Evolutionary conservation across 139 green algal species (phyloP).

Genomic region (Dunaliella primolecta): DNA sequence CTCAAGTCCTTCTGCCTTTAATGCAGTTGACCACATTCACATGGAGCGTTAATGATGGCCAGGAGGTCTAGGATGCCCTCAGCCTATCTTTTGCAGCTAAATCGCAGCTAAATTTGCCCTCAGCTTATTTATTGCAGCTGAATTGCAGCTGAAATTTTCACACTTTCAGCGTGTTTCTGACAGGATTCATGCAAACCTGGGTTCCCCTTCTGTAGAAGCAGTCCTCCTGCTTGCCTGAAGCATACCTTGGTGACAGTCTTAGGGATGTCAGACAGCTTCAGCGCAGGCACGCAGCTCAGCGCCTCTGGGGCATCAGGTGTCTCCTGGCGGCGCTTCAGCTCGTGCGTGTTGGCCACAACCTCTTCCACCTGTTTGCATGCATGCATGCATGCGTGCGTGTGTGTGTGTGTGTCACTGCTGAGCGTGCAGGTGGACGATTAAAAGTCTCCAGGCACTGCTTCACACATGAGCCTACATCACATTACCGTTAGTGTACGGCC

Average conservation of each 20-base stretch:
- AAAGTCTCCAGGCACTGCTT: background rate
- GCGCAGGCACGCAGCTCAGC: slow-evolving; percentile 80
- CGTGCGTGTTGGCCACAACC: slow-evolving; percentile 53
- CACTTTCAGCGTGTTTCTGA: too few relatives aligned
- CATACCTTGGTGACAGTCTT: slow-evolving; percentile 63
- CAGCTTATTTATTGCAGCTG: too few relatives aligned
- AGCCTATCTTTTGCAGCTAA: too few relatives aligned
- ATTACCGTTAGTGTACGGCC: background rate
- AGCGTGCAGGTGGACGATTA: background rate
- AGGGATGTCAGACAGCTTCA: slow-evolving; percentile 90
- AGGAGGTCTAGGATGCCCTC: too few relatives aligned
- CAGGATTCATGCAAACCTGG: too few relatives aligned
- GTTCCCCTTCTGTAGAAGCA: too few relatives aligned
- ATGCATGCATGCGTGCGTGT: background rate
- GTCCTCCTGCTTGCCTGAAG: too few relatives aligned
- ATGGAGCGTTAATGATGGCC: too few relatives aligned
- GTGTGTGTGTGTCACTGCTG: background rate
- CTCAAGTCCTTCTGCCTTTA: too few relatives aligned
- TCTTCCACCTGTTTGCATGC: slow-evolving; percentile 3
- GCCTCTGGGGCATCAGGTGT: slow-evolving; percentile 90
- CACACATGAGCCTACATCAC: background rate
- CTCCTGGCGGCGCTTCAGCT: slow-evolving; percentile 91
- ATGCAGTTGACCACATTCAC: too few relatives aligned
- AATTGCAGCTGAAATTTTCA: too few relatives aligned
- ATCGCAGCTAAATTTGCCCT: too few relatives aligned